Evolutionary conservation across 306 rosid genomes (phyloP).

Genomic region (Benincasa hispida): DNA sequence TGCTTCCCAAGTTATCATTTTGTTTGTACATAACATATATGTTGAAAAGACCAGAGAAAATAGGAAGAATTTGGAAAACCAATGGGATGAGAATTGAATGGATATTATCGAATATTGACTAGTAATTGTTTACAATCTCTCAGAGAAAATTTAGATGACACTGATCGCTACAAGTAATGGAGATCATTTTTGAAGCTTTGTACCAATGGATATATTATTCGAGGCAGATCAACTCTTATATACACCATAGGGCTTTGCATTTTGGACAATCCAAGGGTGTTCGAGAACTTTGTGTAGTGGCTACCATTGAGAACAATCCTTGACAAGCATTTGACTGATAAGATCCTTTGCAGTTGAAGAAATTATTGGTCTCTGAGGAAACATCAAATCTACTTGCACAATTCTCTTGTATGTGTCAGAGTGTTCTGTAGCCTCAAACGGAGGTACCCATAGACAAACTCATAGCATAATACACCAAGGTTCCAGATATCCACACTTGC

Average conservation of each 20-base stretch:
- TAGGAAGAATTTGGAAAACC: neutral
- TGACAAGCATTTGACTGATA: slow-evolving; percentile 93
- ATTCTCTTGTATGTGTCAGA: slow-evolving; percentile 97
- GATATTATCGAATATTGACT: neutral
- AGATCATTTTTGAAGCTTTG: neutral
- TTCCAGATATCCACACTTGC: slow-evolving; percentile 99
- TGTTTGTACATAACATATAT: neutral
- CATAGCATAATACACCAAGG: slow-evolving; percentile 92
- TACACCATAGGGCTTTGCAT: slow-evolving; percentile 87
- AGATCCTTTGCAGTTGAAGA: slow-evolving; percentile 92
- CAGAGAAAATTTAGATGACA: neutral
- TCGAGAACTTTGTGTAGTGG: slow-evolving; percentile 87
- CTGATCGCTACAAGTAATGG: too few relatives aligned
- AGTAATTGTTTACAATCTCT: neutral
- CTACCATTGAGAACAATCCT: slow-evolving; percentile 70
- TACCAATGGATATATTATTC: neutral
- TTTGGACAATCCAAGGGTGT: slow-evolving; percentile 96
- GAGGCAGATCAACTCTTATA: slow-evolving; percentile 33
- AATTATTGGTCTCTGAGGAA: slow-evolving; percentile 82
- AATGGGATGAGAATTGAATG: neutral
- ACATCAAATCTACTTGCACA: slow-evolving; percentile 88
- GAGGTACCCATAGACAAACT: slow-evolving; percentile 94
- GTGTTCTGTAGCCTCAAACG: slow-evolving; percentile 96
- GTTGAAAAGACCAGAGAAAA: neutral
- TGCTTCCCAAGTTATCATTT: neutral